A percentile compares a stretch with the other conserved stretches of the same genome.
These are phyloP conservation scores for Cryptosporidium andersoni DNA, from an alignment of 169 alveolate genomes.

Conservation along the genomic window DNA sequence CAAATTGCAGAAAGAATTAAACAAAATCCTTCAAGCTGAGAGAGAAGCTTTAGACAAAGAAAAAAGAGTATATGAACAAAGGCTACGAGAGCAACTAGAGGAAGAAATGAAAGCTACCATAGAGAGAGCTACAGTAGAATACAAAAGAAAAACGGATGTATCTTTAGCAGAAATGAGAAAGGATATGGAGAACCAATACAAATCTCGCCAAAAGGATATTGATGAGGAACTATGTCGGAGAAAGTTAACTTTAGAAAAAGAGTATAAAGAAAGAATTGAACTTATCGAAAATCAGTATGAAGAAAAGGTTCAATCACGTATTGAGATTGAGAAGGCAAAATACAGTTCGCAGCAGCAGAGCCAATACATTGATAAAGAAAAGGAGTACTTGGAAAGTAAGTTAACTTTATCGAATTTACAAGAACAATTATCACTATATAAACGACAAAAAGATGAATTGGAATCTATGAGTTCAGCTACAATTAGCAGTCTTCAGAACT, in stretches of 20 bases:
- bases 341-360: slow-evolving; percentile 31
- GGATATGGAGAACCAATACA: slow-evolving; percentile 58
- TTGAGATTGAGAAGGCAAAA: slow-evolving; percentile 54
- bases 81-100: slow-evolving; percentile 60
- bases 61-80: slow-evolving; percentile 41
- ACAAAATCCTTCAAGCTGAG: slow-evolving; percentile 55
- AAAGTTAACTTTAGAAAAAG: slow-evolving; percentile 3
- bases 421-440: slow-evolving; percentile 35
- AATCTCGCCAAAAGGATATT: slow-evolving; percentile 48
- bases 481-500: slow-evolving; percentile 28
- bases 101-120: slow-evolving; percentile 63
- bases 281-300: slow-evolving; percentile 41
- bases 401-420: slow-evolving; percentile 4
- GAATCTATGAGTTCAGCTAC: slow-evolving; percentile 63
- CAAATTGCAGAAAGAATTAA: slow-evolving; percentile 52
- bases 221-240: slow-evolving; percentile 35
- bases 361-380: slow-evolving; percentile 28
- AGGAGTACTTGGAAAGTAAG: slow-evolving; percentile 46
- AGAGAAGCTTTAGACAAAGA: slow-evolving; percentile 69
- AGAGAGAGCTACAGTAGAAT: slow-evolving; percentile 54
- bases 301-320: slow-evolving; percentile 21
- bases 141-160: slow-evolving; percentile 58
- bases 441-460: slow-evolving; percentile 39
- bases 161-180: slow-evolving; percentile 67
- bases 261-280: slow-evolving; percentile 21